Evolutionary conservation across 208 protist species (phyloP), one percentile per base, ranked within the genome.

Genomic region (Plasmodiophora brassicae): DNA sequence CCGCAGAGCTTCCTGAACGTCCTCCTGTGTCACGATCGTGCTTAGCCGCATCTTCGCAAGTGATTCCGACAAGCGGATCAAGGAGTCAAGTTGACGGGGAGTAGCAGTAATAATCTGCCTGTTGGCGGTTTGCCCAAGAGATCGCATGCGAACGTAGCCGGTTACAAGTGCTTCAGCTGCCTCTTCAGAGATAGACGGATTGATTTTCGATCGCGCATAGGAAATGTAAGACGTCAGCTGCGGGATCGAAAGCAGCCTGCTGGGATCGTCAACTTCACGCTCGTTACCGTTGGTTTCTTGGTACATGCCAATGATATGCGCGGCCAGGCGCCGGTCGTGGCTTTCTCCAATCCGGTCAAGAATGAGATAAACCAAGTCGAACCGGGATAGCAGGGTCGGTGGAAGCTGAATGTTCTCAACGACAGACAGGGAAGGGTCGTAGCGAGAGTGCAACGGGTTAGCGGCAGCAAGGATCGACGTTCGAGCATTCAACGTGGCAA

Each of bases 391-490:
- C 0, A 99, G 93, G 35, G 98, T 98, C 45, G 98, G 97, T 88
- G 98, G 97, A 32, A 99, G 94, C 85, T 99, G 95, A 54, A 99
- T 93, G 90, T 99, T 99, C 65, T 99, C 96, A 1, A 99, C 96
- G 1, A 99, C 95, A 25, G 97, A 98, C 5, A 98, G 86, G 45
- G 94, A 92, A 20, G 95, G 90, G 91, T 99, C 98, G 93, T 99
- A 99, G 87, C 96, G 92, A 0, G 94, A 97, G 88, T 99, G 95
- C 65, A 96, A 95, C 1, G 99, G 99, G 93, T 99, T 99, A 0
- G 98, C 98, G 35, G 98, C 96, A 20, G 99, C 98, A 0, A 99
- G 92, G 65, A 99, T 96, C 1, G 97, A 98, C 0, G 98, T 99
- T 46, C 98, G 85, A 39, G 93, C 92, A 85, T 94, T 94, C 71